Evolutionary conservation across 116 monocot species (phyloP).

Genomic region (Zostera marina): DNA sequence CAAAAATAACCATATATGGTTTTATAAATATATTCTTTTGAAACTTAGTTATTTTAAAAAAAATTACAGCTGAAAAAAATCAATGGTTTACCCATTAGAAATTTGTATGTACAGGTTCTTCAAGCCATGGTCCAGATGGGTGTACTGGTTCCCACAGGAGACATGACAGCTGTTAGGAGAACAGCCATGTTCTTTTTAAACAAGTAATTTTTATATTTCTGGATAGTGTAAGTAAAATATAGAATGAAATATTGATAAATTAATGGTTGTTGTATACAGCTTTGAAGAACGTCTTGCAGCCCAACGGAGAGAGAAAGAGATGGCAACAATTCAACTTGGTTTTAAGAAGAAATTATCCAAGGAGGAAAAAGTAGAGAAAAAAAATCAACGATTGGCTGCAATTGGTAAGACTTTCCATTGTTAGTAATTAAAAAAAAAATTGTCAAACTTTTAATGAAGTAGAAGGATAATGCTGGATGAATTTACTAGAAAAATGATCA

Average conservation of each 20-base stretch:
- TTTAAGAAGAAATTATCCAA: slow-evolving; percentile 76
- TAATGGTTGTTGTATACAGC: slow-evolving; percentile 16
- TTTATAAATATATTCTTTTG: neutral
- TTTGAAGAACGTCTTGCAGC: slow-evolving; percentile 92
- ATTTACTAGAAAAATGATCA: too few species aligned
- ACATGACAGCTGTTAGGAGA: slow-evolving; percentile 96
- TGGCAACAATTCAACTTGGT: slow-evolving; percentile 67
- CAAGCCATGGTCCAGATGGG: slow-evolving; percentile 99
- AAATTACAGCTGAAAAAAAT: too few species aligned
- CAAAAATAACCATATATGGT: neutral
- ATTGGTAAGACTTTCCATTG: slow-evolving; percentile 46
- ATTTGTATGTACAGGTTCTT: slow-evolving; percentile 36
- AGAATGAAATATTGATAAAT: neutral
- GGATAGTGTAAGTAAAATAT: neutral
- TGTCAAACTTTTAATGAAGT: too few species aligned
- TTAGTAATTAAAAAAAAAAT: too few species aligned
- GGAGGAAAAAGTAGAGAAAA: slow-evolving; percentile 84
- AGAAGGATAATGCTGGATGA: too few species aligned
- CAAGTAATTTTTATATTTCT: slow-evolving; percentile 22
- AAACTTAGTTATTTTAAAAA: neutral
- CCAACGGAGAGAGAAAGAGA: slow-evolving; percentile 88
- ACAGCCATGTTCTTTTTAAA: slow-evolving; percentile 88
- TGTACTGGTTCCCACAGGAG: slow-evolving; percentile 98
- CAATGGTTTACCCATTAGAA: too few species aligned
- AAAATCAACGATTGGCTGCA: slow-evolving; percentile 89